Evolutionary conservation across 1,139 yeast species (phyloP), one percentile per base, ranked within the genome.

Genomic region (Blastobotrys elegans): DNA sequence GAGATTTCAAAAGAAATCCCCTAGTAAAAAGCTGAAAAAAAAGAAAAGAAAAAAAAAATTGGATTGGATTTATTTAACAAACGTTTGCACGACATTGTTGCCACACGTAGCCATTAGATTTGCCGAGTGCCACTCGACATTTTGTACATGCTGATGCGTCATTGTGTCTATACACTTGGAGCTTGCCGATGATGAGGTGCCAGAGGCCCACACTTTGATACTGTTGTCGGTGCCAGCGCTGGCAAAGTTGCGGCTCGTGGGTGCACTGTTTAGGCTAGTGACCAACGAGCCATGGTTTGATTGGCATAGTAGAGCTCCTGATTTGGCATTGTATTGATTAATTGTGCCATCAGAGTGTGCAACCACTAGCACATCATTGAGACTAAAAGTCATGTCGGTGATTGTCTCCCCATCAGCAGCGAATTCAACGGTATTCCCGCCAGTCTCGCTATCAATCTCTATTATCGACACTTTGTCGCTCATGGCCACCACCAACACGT

Each of bases 71-170:
- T 29, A 39, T 27, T 22, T 40, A 14, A 21, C 17, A 32, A 22
- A 40, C 14, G 29, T 41, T 26, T 41, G 38, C 14, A 41, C 27
- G 7, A 24, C 24, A 34, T 34, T 34, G 24, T 41, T 34, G 31
- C 44, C 39, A 20, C 39, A 33, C 10, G 39, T 18, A 4, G 39
- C 44, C 24, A 41, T 18, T 21, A 31, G 3, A 16, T 20, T 32
- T 4, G 30, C 6, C 4, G 31, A 40, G 17, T 40, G 13, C 30
- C 44, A 40, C n/a, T 32, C 29, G 7, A 38, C 31, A 24, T 24
- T 24, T 24, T 24, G 27, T 17, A n/a, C 42, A 17, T 20, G 21
- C 4, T 30, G 42, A 16, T 39, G 42, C 16, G 10, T 27, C n/a
- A 29, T n/a, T 11, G 33, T 29, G 17, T 39, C 42, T 17, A 39